Evolutionary conservation across 192 early-diverging fungal genomes (phyloP), one percentile per base, ranked within the genome.

Genomic region (Allomyces macrogynus): DNA sequence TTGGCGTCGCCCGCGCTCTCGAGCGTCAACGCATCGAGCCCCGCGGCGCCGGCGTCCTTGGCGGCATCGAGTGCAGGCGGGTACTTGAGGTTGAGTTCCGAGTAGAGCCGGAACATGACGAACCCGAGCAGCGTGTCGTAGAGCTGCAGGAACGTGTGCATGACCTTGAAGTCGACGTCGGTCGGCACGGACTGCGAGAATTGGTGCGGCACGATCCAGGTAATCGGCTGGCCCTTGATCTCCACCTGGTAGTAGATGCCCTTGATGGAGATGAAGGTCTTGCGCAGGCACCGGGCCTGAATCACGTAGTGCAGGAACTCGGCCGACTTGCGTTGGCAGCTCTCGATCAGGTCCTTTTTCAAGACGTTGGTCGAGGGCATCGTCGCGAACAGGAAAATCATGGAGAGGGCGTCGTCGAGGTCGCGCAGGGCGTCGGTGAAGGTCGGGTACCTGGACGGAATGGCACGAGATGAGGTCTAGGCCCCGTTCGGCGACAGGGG

Each of bases 231-330:
- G 43, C 95, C 95, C 73, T 89, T 85, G 73, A 99, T 88, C 63
- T 95, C 92, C n/a, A 89, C 92, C 78, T 95, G 92, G 76, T 96
- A 99, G 77, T 99, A 99, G 74, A 99, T 95, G 62, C 96, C 96
- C 79, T 99, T 99, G 84, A 99, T 95, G 14, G 90, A 92, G 61
- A 99, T 76, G 73, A 99, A 99, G 25, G 86, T 84, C 73, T 91
- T 92, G 64, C 86, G 86, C 64, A 99, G 75, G 65, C 81, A 76
- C 62, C 84, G 79, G 49, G 86, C 78, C 62, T 84, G 77, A 66
- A 95, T 80, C 10, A 95, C 79, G 68, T 92, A 95, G 71, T 90
- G 87, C 75, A 92, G 90, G 75, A 96, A 99, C 77, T 99, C 93
- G 26, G 82, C 80, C n/a, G 84, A 76, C 67, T 97, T 71, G 10